phyloP scores from a whole-genome alignment of 148 eudicot genomes.

The Pharnaceum exiguum region DNA sequence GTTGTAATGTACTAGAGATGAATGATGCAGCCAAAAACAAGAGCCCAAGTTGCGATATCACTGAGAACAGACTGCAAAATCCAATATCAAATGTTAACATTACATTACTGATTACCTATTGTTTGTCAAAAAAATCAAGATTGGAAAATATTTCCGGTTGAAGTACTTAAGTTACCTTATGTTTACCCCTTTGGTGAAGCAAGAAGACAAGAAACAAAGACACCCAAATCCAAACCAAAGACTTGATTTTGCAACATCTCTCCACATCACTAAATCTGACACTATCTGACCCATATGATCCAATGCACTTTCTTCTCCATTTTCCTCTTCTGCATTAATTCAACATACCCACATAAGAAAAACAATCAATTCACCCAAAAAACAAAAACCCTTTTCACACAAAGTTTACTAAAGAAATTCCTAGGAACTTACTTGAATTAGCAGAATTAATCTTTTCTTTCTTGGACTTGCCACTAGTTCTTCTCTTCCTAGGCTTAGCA shows the following conservation, averaged over 20 bases:
- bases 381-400: neutral
- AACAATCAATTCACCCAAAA: neutral
- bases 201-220: constrained; percentile 75
- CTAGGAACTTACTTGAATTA: constrained; percentile 39
- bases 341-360: constrained; percentile 4
- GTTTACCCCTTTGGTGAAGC: constrained; percentile 59
- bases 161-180: constrained; percentile 59
- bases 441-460: constrained; percentile 45
- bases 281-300: constrained; percentile 51
- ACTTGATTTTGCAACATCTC: constrained; percentile 79
- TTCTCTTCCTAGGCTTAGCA: constrained; percentile 47
- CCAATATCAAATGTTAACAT: neutral
- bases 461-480: constrained; percentile 49
- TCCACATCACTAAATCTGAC: constrained; percentile 77
- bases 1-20: constrained; percentile 55
- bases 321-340: constrained; percentile 31
- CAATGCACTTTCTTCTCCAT: constrained; percentile 44
- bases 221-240: constrained; percentile 98
- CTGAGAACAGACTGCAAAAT: constrained; percentile 60
- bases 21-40: constrained; percentile 68
- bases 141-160: neutral
- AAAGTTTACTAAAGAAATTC: neutral
- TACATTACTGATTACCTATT: too few relatives aligned
- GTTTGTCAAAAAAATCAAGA: neutral
- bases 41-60: constrained; percentile 74